Base-by-base conservation (phyloP, 2,329 filamentous ascomycete genomes). In the Lecanosticta acicola region DNA sequence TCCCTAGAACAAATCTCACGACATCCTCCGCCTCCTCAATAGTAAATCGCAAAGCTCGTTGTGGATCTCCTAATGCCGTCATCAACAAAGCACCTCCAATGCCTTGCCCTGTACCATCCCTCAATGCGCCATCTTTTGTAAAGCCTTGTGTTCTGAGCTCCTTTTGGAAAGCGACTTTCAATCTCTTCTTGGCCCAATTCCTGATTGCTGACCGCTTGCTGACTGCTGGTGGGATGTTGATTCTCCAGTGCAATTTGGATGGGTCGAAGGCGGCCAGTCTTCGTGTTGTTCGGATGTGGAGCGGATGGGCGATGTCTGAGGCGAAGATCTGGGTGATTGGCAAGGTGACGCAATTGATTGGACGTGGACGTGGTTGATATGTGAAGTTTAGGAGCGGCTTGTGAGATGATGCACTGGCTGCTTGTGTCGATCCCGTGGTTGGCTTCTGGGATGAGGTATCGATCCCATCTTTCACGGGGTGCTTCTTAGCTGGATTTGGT, bases 131-230 rank as follows among this genome's bases (percentile, higher is more conserved):
- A 21, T 66, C 44, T 10, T 49, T 44, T 52, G 71, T 66, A 55
- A 68, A 76, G 2, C 77, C 77, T 41, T 64, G 63, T 17, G 63
- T 64, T 46, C 61, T 66, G 58, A 80, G 56, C 10, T 71, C 71
- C 39, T 69, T 61, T 36, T 57, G 54, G 39, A 80, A 70, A 2
- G 73, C 74, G 21, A 63, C 53, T 35, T 69, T 65, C 20, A 72
- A 53, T 56, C 72, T 70, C 48, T 71, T 67, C 18, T 62, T 61
- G 18, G 63, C 63, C 62, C 68, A 71, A 10, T 68, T 70, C 16
- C 78, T 66, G n/a, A 79, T 66, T 17, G 71, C 69, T 5, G 65
- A 63, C 45, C 71, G 74, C 17, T 61, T 59, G 2, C 51, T 43
- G 57, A 60, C 43, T 49, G 57, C 49, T 42, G 62, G 50, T 46